Evolutionary conservation across 371 early-diverging fungal genomes (phyloP).

Genomic region (Mucor piriformis): DNA sequence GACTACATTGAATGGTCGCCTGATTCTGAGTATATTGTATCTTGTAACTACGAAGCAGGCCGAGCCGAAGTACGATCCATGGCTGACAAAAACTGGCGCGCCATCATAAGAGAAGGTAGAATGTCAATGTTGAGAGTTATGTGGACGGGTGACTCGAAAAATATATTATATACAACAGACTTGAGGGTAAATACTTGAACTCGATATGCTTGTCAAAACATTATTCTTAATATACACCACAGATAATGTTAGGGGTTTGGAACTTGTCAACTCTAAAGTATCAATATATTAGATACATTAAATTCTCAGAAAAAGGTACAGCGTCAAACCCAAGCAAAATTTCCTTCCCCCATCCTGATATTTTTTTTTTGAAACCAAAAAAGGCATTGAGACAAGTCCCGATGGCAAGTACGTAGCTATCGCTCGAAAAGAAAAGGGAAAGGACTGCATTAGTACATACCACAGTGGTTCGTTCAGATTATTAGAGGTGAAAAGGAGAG

Average conservation of each 20-base stretch:
- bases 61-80: conserved; percentile 67
- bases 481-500: conserved; percentile 4
- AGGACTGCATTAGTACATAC: conserved; percentile 75
- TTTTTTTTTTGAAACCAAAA: neutral
- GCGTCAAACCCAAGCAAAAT: no score
- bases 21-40: conserved; percentile 62
- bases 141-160: conserved; percentile 70
- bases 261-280: conserved; percentile 10
- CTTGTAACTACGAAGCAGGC: conserved; percentile 51
- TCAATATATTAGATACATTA: conserved; percentile 22
- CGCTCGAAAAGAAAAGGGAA: conserved; percentile 61
- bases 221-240: conserved; percentile 34
- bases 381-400: conserved; percentile 64
- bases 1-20: conserved; percentile 72
- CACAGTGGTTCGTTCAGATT: conserved; percentile 55
- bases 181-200: conserved; percentile 45
- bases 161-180: conserved; percentile 69
- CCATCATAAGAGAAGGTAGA: conserved; percentile 58
- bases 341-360: no score
- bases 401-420: conserved; percentile 72
- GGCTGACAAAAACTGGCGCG: conserved; percentile 66
- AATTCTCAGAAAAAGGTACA: conserved; percentile 20
- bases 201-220: no score
- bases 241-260: conserved; percentile 29
- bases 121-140: conserved; percentile 38